Conservation (phyloP, 768 basidiomycete genomes). For the Mycena haematopus region DNA sequence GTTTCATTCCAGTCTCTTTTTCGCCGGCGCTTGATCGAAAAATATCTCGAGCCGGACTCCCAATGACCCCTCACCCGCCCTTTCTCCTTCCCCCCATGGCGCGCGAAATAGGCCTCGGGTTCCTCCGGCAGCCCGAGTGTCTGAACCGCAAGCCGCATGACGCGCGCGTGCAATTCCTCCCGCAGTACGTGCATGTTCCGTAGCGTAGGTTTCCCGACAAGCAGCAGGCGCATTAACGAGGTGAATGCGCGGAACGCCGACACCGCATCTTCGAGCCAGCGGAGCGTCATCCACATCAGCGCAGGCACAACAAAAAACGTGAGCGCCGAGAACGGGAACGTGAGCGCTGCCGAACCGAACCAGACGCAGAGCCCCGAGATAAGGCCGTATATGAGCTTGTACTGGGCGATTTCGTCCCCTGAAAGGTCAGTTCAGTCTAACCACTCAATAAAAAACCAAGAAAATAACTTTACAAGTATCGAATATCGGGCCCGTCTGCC, state of each 20-base stretch:
- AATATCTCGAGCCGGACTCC: constrained; percentile 78
- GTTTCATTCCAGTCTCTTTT: constrained; percentile 94
- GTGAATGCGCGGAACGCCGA: constrained; percentile 79
- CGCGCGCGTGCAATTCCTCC: constrained; percentile 62
- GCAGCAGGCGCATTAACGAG: constrained; percentile 64
- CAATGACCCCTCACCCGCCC: constrained; percentile 70
- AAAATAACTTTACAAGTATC: constrained; percentile 89
- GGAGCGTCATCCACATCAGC: constrained; percentile 88
- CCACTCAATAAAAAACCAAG: no score
- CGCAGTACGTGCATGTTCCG: constrained; percentile 60
- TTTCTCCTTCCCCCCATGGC: constrained; percentile 69
- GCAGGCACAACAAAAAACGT: constrained; percentile 68
- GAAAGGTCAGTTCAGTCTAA: no score
- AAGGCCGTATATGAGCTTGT: constrained; percentile 86
- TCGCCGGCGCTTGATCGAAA: constrained; percentile 76
- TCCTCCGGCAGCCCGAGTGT: constrained; percentile 67
- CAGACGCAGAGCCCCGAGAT: constrained; percentile 76
- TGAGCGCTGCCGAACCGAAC: constrained; percentile 56
- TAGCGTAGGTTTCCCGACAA: constrained; percentile 65
- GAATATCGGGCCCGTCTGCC: constrained; percentile 72
- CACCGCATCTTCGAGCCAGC: constrained; percentile 88
- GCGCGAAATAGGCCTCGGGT: constrained; percentile 70
- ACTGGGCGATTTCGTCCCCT: constrained; percentile 83
- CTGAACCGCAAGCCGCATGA: constrained; percentile 68
- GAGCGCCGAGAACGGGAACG: constrained; percentile 65